Evolutionary conservation across 768 basidiomycete species (phyloP).

Genomic region (Psilocybe subaeruginosa): DNA sequence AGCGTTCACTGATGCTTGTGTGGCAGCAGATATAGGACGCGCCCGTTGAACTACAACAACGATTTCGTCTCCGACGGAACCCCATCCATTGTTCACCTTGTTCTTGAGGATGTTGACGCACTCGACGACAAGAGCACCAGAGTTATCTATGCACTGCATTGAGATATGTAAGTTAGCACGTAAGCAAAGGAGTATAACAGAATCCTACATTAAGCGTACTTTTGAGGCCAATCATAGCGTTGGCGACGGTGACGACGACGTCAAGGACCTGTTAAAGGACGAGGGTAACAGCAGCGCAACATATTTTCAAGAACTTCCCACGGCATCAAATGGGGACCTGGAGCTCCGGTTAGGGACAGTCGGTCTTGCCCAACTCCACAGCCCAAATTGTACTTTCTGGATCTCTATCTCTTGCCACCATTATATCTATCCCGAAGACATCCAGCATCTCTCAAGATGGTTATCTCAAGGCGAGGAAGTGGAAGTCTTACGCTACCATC

Average conservation of each 20-base stretch:
- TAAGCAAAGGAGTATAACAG: constrained; percentile 5
- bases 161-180: not conserved
- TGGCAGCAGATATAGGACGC: constrained; percentile 72
- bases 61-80: constrained; percentile 91
- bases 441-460: constrained; percentile 41
- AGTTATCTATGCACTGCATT: constrained; percentile 91
- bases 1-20: constrained; percentile 71
- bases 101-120: constrained; percentile 96
- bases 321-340: constrained; percentile 25
- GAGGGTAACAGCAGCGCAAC: constrained; percentile 7
- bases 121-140: constrained; percentile 91
- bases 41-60: constrained; percentile 95
- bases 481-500: constrained; percentile 72
- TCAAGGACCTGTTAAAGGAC: constrained; percentile 15
- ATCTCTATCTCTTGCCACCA: constrained; percentile 20
- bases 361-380: constrained; percentile 17
- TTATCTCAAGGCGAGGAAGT: constrained; percentile 76
- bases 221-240: constrained; percentile 92
- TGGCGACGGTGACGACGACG: constrained; percentile 13
- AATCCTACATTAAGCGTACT: constrained; percentile 78
- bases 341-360: not conserved
- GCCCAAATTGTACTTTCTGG: not conserved
- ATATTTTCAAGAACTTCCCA: constrained; percentile 26
- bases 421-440: constrained; percentile 9
- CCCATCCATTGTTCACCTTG: constrained; percentile 96